Evolutionary conservation across 192 early-diverging fungal genomes (phyloP), one percentile per base, ranked within the genome.

Genomic region (Entomortierella parvispora): DNA sequence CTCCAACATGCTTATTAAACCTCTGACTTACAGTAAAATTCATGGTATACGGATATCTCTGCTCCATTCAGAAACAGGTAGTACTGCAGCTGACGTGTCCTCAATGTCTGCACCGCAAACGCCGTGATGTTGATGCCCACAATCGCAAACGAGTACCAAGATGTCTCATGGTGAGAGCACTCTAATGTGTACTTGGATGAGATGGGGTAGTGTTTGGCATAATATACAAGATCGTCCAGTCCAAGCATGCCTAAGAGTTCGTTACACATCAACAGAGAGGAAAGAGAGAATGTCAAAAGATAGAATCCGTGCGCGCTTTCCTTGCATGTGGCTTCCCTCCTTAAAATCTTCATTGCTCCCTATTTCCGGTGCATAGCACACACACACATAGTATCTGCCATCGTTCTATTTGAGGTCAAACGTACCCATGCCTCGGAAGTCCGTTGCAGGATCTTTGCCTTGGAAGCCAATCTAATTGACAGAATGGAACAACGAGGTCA

Each of bases 341-440:
- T n/a, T n/a, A n/a, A n/a, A n/a, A n/a, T n/a, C n/a, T n/a, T n/a
- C n/a, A n/a, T n/a, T n/a, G n/a, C n/a, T n/a, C n/a, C n/a, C n/a
- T n/a, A n/a, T n/a, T n/a, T n/a, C n/a, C n/a, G n/a, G n/a, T n/a
- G n/a, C n/a, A n/a, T n/a, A n/a, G n/a, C n/a, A n/a, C n/a, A n/a
- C n/a, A n/a, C n/a, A n/a, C n/a, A n/a, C n/a, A n/a, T n/a, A 45
- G 43, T 45, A 20, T 8, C 11, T 3, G 28, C 20, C 1, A 28
- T n/a, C 15, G 7, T 23, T 20, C 55, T n/a, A 40, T 11, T 31
- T 26, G 9, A 12, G 23, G 6, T 0, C 52, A 54, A 12, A 29
- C 62, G 51, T 81, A 84, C 90, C 93, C 93, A 95, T 94, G 31
- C 91, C 91, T 48, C 94, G 84, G 63, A 95, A 95, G 76, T 95